Base-by-base conservation (phyloP, 352 stramenopile genomes). In the Globisporangium ultimum region DNA sequence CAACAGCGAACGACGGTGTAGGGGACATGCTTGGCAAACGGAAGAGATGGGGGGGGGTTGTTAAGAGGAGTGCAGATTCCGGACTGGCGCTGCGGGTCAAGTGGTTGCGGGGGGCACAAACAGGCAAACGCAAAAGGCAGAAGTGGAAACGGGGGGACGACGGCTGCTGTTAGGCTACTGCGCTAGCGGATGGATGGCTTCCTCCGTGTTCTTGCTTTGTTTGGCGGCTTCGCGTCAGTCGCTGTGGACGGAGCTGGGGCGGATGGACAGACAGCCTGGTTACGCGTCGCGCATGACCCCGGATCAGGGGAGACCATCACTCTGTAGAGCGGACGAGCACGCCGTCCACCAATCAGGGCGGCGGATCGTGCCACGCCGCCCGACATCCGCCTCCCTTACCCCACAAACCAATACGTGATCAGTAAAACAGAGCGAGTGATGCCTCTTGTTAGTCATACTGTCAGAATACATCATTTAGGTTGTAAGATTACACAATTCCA, bases 11-110 rank as follows among this genome's bases (percentile, higher is more conserved):
- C 34, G 28, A 36, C 4, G 64, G 60, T 18, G 48, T 60, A 13
- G 70, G 70, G 12, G 67, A 40, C 67, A 75, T 75, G 36, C n/a
- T 36, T 40, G 7, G 18, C 9, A n/a, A 45, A 45, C 4, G 4
- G 9, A 36, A 5, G 40, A 45, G 40, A 18, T 2, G 11, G 38
- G 3, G 3, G 38, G 10, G 3, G 3, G 38, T 18, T 45, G 40
- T 15, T 8, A 45, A 5, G 7, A 8, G 40, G 40, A 45, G 40
- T 10, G 40, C 40, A 45, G 40, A 45, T 45, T 45, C 40, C 1
- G 17, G 13, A 45, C 40, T 45, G 40, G 8, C 28, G 24, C 24
- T 32, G 24, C 24, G 5, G 24, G 24, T 32, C 24, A 36, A 36
- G 28, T 36, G 28, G 28, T 10, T 10, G 8, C 28, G 28, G 40